Evolutionary conservation across 2,329 filamentous ascomycete genomes (phyloP).

Genomic region (Aspergillus novoparasiticus): DNA sequence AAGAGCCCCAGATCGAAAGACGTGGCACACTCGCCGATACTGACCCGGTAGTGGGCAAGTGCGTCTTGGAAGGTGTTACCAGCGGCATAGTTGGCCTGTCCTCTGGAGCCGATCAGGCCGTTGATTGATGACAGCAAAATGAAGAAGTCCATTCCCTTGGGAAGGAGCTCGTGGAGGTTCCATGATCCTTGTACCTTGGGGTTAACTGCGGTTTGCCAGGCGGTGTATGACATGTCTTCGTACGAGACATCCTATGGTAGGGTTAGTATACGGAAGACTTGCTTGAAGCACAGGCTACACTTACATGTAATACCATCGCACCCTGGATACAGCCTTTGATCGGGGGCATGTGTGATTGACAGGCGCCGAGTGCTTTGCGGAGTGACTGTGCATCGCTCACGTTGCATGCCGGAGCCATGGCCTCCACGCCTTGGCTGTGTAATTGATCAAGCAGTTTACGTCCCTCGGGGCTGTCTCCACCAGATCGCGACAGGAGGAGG

Average conservation of each 20-base stretch:
- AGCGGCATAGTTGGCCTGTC: conserved; percentile 45
- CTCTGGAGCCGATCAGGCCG: conserved; percentile 45
- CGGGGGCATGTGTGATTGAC: conserved; percentile 20
- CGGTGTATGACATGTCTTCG: conserved; percentile 40
- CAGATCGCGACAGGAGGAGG: conserved; percentile 13
- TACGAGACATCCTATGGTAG: conserved; percentile 25
- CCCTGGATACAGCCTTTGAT: conserved; percentile 32
- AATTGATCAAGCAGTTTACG: background rate
- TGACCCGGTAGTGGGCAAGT: conserved; percentile 29
- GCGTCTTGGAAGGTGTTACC: conserved; percentile 40
- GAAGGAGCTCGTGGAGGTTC: conserved; percentile 34
- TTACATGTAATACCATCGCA: conserved; percentile 27
- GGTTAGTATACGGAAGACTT: background rate
- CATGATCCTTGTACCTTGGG: conserved; percentile 41
- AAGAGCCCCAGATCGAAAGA: conserved; percentile 28
- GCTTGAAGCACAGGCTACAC: background rate
- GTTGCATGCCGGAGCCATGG: conserved; percentile 26
- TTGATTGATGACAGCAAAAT: conserved; percentile 40
- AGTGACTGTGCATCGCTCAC: conserved; percentile 31
- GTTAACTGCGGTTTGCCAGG: conserved; percentile 36
- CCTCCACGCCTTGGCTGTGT: background rate
- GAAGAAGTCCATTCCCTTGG: conserved; percentile 42
- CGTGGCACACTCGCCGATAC: conserved; percentile 14
- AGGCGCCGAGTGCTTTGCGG: conserved; percentile 3
- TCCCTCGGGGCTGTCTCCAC: conserved; percentile 1